phyloP scores from a whole-genome alignment of 257 asterid genomes.

The Dorcoceras hygrometricum region DNA sequence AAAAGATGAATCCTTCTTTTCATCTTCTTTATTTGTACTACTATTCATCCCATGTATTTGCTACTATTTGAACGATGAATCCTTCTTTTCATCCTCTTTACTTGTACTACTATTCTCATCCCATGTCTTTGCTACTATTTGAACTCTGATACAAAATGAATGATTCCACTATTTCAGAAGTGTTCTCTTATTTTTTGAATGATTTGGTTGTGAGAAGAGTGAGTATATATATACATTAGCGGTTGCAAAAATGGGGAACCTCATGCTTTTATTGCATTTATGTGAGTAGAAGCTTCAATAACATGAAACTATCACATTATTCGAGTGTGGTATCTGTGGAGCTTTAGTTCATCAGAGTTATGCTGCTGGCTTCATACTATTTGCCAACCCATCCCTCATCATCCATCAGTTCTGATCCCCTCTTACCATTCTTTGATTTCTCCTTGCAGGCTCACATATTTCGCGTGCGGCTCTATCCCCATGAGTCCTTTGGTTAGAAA shows the following conservation, averaged over 20 bases:
- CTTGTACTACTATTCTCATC: no score
- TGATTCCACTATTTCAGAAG: neutral
- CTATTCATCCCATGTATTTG: neutral
- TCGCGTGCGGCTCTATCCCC: neutral
- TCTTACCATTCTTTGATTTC: neutral
- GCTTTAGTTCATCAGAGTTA: no score
- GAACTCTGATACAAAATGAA: neutral
- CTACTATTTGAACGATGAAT: neutral
- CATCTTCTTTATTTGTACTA: neutral
- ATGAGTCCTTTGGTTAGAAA: no score
- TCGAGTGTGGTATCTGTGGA: neutral
- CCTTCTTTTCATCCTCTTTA: no score
- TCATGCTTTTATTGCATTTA: neutral
- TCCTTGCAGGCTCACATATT: neutral
- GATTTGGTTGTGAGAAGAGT: neutral
- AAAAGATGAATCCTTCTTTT: neutral
- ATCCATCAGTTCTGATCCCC: neutral
- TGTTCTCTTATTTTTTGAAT: neutral
- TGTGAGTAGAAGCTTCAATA: neutral
- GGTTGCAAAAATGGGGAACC: neutral
- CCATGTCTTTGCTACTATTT: no score
- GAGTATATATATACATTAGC: neutral
- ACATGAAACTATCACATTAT: neutral
- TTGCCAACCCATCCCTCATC: no score
- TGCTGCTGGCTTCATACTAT: no score